Evolutionary conservation across 2,329 filamentous ascomycete species (phyloP).

Genomic region (Pseudophaeomoniella oleicola): DNA sequence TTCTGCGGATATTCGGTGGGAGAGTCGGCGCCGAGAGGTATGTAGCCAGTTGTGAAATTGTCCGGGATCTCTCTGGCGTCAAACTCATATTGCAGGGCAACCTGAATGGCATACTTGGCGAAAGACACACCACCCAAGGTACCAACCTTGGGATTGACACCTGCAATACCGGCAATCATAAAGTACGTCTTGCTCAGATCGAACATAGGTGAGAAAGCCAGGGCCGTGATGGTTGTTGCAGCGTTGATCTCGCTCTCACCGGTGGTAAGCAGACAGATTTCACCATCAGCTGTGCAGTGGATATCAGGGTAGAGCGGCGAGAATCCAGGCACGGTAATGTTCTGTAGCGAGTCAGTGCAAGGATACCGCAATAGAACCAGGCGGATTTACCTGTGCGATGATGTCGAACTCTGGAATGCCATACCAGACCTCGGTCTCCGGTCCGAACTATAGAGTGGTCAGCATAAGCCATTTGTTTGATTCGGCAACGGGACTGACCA

Average conservation of each 20-base stretch:
- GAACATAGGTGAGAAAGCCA: constrained; percentile 48
- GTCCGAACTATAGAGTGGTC: constrained; percentile 44
- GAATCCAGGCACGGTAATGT: constrained; percentile 46
- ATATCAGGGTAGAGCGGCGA: constrained; percentile 51
- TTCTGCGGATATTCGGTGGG: constrained; percentile 43
- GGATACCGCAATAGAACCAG: neutral
- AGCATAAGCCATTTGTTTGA: constrained; percentile 17
- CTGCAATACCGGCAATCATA: constrained; percentile 56
- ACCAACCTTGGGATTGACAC: constrained; percentile 53
- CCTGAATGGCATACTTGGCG: constrained; percentile 55
- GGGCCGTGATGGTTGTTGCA: constrained; percentile 48
- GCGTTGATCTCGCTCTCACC: constrained; percentile 56
- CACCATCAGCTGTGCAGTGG: constrained; percentile 46
- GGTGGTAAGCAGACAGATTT: constrained; percentile 54
- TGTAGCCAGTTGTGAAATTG: constrained; percentile 54
- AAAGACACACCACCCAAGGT: constrained; percentile 55
- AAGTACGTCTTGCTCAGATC: constrained; percentile 57
- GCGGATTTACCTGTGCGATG: constrained; percentile 21
- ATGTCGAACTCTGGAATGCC: constrained; percentile 41
- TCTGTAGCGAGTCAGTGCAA: constrained; percentile 17
- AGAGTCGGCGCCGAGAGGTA: constrained; percentile 43
- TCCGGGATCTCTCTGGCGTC: constrained; percentile 52
- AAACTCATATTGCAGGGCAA: constrained; percentile 62
- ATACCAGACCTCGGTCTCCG: constrained; percentile 50
- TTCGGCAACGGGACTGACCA: constrained; percentile 12